phyloP scores from a whole-genome alignment of 2,329 filamentous ascomycete species.

The Proliferodiscus dingleyae region DNA sequence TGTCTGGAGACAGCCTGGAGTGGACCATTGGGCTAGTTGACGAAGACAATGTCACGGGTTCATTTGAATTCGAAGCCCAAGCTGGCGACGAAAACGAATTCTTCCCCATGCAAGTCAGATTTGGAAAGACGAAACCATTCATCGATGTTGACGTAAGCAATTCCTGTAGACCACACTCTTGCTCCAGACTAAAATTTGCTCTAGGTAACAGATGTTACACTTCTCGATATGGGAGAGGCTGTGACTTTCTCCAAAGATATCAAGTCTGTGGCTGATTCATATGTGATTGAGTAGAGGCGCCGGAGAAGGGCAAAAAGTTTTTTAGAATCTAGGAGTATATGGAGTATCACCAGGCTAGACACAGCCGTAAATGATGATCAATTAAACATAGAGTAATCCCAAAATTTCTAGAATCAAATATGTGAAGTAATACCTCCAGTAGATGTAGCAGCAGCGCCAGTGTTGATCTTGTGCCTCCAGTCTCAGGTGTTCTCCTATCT shows the following conservation, averaged over 20 bases:
- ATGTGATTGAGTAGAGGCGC: slow-evolving; percentile 62
- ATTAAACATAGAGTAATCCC: slow-evolving; percentile 16
- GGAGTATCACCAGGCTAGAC: slow-evolving; percentile 17
- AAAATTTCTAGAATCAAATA: too few relatives aligned
- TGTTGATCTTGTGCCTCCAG: too few relatives aligned
- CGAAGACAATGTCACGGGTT: slow-evolving; percentile 74
- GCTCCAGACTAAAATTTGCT: slow-evolving; percentile 25
- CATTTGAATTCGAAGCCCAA: slow-evolving; percentile 93
- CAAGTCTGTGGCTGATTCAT: slow-evolving; percentile 71
- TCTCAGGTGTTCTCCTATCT: slow-evolving; percentile 8
- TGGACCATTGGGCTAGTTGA: slow-evolving; percentile 89
- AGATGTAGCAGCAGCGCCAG: too few relatives aligned
- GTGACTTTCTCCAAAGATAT: slow-evolving; percentile 80
- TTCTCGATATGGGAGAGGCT: slow-evolving; percentile 72
- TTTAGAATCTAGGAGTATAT: slow-evolving; percentile 19
- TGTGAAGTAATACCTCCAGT: too few relatives aligned
- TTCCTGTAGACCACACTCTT: slow-evolving; percentile 2
- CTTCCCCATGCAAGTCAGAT: slow-evolving; percentile 93
- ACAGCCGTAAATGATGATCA: slow-evolving; percentile 12
- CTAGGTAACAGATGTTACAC: slow-evolving; percentile 62
- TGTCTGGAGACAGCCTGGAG: slow-evolving; percentile 86
- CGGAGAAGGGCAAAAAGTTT: slow-evolving; percentile 21
- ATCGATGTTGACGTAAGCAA: slow-evolving; percentile 86
- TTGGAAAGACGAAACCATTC: slow-evolving; percentile 80
- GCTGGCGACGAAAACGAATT: slow-evolving; percentile 88